Evolutionary conservation across 805 yeast genomes (phyloP).

Genomic region (Kuraishia cidri): DNA sequence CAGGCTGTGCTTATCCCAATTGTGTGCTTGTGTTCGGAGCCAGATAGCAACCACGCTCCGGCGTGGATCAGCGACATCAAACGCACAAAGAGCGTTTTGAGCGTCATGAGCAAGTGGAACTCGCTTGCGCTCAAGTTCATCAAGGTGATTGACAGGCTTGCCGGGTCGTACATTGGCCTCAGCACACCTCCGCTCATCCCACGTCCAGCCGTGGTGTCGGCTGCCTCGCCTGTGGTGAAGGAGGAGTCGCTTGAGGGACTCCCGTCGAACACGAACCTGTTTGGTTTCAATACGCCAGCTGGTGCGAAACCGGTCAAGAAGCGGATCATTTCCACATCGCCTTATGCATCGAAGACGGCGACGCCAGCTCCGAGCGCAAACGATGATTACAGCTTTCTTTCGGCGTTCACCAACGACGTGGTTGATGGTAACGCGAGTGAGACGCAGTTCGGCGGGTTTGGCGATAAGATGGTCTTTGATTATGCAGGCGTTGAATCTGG

Average conservation of each 20-base stretch:
- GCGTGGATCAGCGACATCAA: constrained; percentile 36
- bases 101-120: constrained; percentile 28
- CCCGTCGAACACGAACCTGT: neutral
- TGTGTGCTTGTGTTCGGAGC: constrained; percentile 43
- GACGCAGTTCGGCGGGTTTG: neutral
- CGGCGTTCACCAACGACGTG: neutral
- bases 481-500: too few species aligned
- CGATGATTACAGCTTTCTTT: neutral
- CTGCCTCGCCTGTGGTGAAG: neutral
- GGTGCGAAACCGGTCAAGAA: too few species aligned
- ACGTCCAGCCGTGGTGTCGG: too few species aligned
- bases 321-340: neutral
- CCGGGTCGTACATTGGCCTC: constrained; percentile 7
- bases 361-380: too few species aligned
- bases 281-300: neutral
- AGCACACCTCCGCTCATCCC: neutral
- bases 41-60: constrained; percentile 30
- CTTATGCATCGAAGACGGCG: neutral
- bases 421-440: neutral
- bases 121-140: constrained; percentile 35
- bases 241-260: neutral
- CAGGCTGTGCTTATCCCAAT: constrained; percentile 56
- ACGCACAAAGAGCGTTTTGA: constrained; percentile 28
- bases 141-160: constrained; percentile 33
- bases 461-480: too few species aligned